A percentile compares a stretch with the other conserved stretches of the same genome.
These are phyloP conservation scores for Myriosclerotinia scirpicola DNA, from an alignment of 2,329 filamentous ascomycete genomes.

Conservation along the genomic window DNA sequence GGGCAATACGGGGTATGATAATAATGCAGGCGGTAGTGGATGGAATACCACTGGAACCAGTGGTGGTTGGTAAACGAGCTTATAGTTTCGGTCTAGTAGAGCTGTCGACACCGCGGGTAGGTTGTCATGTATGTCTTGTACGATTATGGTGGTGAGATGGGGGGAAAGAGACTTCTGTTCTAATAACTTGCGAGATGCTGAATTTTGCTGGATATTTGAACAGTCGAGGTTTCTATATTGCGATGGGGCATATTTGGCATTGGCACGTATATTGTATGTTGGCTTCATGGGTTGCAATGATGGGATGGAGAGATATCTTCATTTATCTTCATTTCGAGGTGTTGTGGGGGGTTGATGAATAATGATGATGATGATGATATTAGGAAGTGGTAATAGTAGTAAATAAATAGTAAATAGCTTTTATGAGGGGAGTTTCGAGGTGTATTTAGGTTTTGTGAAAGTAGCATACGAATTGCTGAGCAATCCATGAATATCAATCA, in stretches of 20 bases:
- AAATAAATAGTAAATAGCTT: background rate
- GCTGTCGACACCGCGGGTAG: too few relatives aligned
- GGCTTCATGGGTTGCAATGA: background rate
- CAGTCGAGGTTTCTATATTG: background rate
- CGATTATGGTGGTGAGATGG: background rate
- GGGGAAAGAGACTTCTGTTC: background rate
- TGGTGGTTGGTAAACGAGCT: background rate
- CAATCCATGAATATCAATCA: too few relatives aligned
- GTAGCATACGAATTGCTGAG: background rate
- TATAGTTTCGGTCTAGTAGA: background rate
- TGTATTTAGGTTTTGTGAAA: too few relatives aligned
- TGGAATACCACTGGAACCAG: constrained; percentile 1
- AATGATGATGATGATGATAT: background rate
- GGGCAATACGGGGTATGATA: background rate
- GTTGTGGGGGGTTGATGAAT: background rate
- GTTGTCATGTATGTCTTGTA: background rate
- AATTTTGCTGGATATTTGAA: background rate
- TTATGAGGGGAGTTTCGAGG: background rate
- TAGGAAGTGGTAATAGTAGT: background rate
- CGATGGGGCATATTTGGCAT: background rate
- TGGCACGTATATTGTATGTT: background rate
- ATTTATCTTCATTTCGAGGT: background rate
- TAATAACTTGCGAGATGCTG: background rate
- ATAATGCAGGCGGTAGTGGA: background rate
- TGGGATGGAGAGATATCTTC: background rate